These are phyloP conservation scores for Kwoniella bestiolae DNA, from an alignment of 768 basidiomycete species.

Conservation along the genomic window DNA sequence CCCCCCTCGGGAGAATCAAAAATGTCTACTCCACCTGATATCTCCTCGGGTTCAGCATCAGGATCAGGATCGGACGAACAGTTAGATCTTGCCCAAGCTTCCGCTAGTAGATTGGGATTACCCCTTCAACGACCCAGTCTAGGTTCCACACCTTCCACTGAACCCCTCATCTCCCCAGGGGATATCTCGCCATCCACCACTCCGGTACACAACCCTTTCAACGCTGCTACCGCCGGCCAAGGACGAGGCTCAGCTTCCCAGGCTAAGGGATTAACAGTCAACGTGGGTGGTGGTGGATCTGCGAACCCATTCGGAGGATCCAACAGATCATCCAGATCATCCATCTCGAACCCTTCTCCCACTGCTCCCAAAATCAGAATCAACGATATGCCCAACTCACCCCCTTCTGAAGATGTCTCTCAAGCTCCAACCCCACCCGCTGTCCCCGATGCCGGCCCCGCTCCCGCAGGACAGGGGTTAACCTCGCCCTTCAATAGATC, in stretches of 20 bases:
- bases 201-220: constrained; percentile 3
- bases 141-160: constrained; percentile 19
- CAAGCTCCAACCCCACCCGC: constrained; percentile 7
- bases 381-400: constrained; percentile 29
- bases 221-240: background rate
- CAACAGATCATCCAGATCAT: background rate
- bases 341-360: constrained; percentile 4
- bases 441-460: background rate
- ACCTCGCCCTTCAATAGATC: background rate
- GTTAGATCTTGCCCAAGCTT: background rate
- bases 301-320: background rate
- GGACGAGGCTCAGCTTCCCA: background rate
- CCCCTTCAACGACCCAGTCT: constrained; percentile 23
- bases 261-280: background rate
- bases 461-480: background rate
- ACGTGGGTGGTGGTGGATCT: background rate
- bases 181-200: constrained; percentile 7
- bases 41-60: background rate
- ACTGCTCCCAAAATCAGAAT: constrained; percentile 22
- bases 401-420: constrained; percentile 11
- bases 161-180: constrained; percentile 2
- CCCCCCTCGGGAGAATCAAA: background rate
- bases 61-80: background rate
- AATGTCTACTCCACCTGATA: constrained; percentile 3
- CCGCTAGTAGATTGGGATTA: constrained; percentile 8